Conservation (phyloP, 139 green algal species). For the Chlamydomonas schloesseri region DNA sequence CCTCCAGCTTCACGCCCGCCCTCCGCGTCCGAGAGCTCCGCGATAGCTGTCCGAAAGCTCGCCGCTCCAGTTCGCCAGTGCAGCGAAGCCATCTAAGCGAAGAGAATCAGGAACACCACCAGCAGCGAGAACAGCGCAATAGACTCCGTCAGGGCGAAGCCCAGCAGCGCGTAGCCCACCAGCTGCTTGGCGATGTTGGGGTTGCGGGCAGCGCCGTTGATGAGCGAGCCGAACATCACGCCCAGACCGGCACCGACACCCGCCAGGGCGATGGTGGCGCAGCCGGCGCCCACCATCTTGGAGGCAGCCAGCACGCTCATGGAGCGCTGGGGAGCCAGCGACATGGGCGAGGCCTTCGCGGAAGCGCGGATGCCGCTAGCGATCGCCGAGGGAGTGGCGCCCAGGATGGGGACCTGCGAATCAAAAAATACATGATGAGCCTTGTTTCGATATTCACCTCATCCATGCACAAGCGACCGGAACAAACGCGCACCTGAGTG, state of each 20-base stretch:
- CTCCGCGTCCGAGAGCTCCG: too few relatives aligned
- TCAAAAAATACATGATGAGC: too few relatives aligned
- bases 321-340: slow-evolving; percentile 44
- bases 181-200: slow-evolving; percentile 81
- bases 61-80: too few relatives aligned
- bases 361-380: slow-evolving; percentile 46
- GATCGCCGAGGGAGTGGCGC: slow-evolving; percentile 38
- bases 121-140: slow-evolving; percentile 84
- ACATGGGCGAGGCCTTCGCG: slow-evolving; percentile 25
- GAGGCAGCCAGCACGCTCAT: slow-evolving; percentile 67
- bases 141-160: slow-evolving; percentile 82
- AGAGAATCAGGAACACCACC: slow-evolving; percentile 82
- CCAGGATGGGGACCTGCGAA: slow-evolving; percentile 52
- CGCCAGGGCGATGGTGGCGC: slow-evolving; percentile 80
- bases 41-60: too few relatives aligned
- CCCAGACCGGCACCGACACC: slow-evolving; percentile 81
- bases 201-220: slow-evolving; percentile 83
- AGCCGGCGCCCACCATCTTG: slow-evolving; percentile 84
- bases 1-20: too few relatives aligned
- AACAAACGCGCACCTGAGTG: neutral
- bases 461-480: neutral
- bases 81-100: slow-evolving; percentile 45
- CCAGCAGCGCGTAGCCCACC: slow-evolving; percentile 83
- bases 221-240: slow-evolving; percentile 85
- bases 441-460: too few relatives aligned